Evolutionary conservation across 75 land plant species (phyloP).

Genomic region (Selaginella moellendorffii): DNA sequence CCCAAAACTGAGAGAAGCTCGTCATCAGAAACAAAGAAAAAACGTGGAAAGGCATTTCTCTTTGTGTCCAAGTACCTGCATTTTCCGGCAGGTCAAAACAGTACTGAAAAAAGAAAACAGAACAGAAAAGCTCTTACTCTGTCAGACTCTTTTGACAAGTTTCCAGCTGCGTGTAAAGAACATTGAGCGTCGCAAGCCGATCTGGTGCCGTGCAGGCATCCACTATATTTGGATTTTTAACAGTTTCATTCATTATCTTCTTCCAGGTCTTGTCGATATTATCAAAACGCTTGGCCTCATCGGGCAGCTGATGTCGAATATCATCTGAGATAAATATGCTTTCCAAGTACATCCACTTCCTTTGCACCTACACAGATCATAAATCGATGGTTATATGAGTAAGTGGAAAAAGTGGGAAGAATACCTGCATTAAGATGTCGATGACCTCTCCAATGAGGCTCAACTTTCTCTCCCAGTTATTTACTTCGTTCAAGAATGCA

Average conservation of each 20-base stretch:
- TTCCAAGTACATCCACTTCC: constrained; percentile 32
- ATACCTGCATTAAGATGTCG: constrained; percentile 29
- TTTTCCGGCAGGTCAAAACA: too few relatives aligned
- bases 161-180: constrained; percentile 21
- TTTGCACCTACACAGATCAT: constrained; percentile 19
- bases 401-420: background rate
- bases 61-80: constrained; percentile 31
- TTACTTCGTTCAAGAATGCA: constrained; percentile 22
- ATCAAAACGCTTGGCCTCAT: constrained; percentile 27
- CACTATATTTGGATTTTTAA: constrained; percentile 22
- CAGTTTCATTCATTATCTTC: constrained; percentile 26
- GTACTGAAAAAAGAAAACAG: constrained; percentile 5
- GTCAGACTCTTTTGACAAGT: constrained; percentile 29
- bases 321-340: constrained; percentile 29
- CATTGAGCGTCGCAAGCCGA: constrained; percentile 17
- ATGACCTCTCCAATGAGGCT: constrained; percentile 25
- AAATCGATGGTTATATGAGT: background rate
- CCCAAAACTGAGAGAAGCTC: constrained; percentile 26
- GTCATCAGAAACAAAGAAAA: constrained; percentile 29
- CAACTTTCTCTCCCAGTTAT: constrained; percentile 18
- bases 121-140: constrained; percentile 16
- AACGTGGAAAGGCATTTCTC: constrained; percentile 27
- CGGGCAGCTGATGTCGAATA: constrained; percentile 26
- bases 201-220: constrained; percentile 25
- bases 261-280: constrained; percentile 25